These are phyloP conservation scores for Stipa capillata DNA, from an alignment of 176 grass and related monocot genomes.

Conservation along the genomic window DNA sequence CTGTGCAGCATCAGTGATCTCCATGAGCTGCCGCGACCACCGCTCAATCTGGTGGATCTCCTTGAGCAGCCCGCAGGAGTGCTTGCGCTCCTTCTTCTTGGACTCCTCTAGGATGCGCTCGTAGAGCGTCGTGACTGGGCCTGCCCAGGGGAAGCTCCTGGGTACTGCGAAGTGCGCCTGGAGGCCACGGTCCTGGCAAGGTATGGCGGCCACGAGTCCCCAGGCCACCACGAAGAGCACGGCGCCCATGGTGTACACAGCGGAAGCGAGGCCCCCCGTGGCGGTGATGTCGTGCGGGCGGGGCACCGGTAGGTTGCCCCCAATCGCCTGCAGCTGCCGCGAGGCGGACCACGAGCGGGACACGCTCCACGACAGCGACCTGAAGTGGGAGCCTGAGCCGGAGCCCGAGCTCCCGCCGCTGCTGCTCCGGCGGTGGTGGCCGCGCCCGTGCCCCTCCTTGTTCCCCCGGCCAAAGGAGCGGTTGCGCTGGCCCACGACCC, in stretches of 20 bases:
- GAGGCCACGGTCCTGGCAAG: slow-evolving; percentile 88
- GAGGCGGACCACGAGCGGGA: slow-evolving; percentile 87
- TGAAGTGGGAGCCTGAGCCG: slow-evolving; percentile 41
- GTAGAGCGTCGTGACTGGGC: slow-evolving; percentile 29
- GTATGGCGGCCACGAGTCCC: slow-evolving; percentile 66
- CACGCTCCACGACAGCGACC: slow-evolving; percentile 89
- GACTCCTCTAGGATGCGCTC: slow-evolving; percentile 81
- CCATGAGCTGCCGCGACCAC: slow-evolving; percentile 55
- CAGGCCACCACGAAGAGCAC: slow-evolving; percentile 62
- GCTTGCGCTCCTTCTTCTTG: slow-evolving; percentile 84
- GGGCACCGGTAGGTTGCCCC: slow-evolving; percentile 47
- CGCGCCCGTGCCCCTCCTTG: neutral
- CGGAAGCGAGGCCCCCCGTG: slow-evolving; percentile 46
- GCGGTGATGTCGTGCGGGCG: slow-evolving; percentile 42
- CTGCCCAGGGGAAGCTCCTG: slow-evolving; percentile 59
- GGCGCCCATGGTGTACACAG: slow-evolving; percentile 56
- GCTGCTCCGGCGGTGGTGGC: slow-evolving; percentile 65
- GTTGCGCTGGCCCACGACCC: slow-evolving; percentile 49
- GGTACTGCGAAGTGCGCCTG: slow-evolving; percentile 58
- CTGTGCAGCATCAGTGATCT: slow-evolving; percentile 54
- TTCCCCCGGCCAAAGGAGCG: slow-evolving; percentile 56
- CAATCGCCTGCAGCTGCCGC: slow-evolving; percentile 87
- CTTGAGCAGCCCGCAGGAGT: slow-evolving; percentile 62
- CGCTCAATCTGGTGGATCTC: slow-evolving; percentile 90
- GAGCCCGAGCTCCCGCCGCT: slow-evolving; percentile 51